Base-by-base conservation (phyloP, 441 rosid species). In the Metrosideros polymorpha region DNA sequence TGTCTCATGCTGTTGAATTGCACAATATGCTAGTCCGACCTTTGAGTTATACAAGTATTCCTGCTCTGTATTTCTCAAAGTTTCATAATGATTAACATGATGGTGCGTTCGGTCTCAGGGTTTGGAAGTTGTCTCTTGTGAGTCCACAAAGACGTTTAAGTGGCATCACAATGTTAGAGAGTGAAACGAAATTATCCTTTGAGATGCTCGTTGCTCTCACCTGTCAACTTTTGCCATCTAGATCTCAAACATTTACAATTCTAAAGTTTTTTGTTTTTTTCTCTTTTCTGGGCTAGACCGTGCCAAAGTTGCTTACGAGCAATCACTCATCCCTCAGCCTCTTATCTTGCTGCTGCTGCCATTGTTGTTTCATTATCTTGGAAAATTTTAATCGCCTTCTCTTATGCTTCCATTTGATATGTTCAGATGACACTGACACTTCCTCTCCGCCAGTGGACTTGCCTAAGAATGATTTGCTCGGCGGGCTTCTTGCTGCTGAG, bases 401-500 rank as follows among this genome's bases (percentile, higher is more conserved):
- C 47, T 39, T 71, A 12, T 35, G 15, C 82, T 56, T 86, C 84
- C 45, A 27, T 84, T 86, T 82, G 47, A 57, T 87, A 89, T 91
- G 87, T 82, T 90, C 89, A 39, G 92, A 84, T 30, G 86, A 75
- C 82, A 89, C 57, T 13, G 86, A 75, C 82, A 89, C 63, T 88
- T 83, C 88, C 57, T 89, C 86, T 42, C 86, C 87, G 51, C 71
- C 86, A 52, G 56, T 83, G 9, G 88, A 87, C 63, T 89, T 75
- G 84, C 82, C 86, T 32, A 86, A 76, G 85, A 93, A 91, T 85
- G 92, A 89, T 85, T 90, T 95, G 86, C 93, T 93, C 3, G 93
- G 92, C 71, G 98, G 98, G 85, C 94, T 95, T 86, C 94, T 96
- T 82, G 92, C 93, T 75, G 45, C 87, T 82, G 96, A 95, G 39